Conservation (phyloP, 768 basidiomycete genomes). For the Mycena polygramma region DNA sequence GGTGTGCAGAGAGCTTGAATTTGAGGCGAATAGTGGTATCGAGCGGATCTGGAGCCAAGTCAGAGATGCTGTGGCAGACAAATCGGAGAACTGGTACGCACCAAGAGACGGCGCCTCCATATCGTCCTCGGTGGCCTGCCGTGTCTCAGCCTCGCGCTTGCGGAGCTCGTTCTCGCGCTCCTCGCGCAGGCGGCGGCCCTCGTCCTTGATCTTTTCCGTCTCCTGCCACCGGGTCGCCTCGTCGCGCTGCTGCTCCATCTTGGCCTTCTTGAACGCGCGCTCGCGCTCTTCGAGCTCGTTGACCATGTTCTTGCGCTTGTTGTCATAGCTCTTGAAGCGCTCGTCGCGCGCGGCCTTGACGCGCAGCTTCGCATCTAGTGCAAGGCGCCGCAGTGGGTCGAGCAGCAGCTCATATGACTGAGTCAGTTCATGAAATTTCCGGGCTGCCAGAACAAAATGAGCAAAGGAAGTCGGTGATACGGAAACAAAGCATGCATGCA, state of each 20-base stretch:
- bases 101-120: slow-evolving; percentile 71
- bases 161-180: slow-evolving; percentile 70
- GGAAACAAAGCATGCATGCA: slow-evolving; percentile 53
- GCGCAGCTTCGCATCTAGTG: slow-evolving; percentile 84
- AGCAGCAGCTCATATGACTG: slow-evolving; percentile 85
- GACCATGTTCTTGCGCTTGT: slow-evolving; percentile 79
- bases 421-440: slow-evolving; percentile 88
- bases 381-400: slow-evolving; percentile 83
- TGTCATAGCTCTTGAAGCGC: slow-evolving; percentile 78
- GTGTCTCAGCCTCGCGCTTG: slow-evolving; percentile 58
- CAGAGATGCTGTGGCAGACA: no score
- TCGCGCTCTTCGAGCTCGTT: slow-evolving; percentile 87
- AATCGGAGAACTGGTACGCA: slow-evolving; percentile 41
- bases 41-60: slow-evolving; percentile 58
- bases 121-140: slow-evolving; percentile 52
- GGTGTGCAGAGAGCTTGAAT: slow-evolving; percentile 70
- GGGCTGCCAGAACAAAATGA: slow-evolving; percentile 55
- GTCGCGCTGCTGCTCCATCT: slow-evolving; percentile 70
- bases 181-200: slow-evolving; percentile 76
- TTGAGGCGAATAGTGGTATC: slow-evolving; percentile 86
- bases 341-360: slow-evolving; percentile 76
- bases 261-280: slow-evolving; percentile 79
- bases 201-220: slow-evolving; percentile 81
- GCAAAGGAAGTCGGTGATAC: no score
- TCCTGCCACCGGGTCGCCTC: slow-evolving; percentile 67